Base-by-base conservation (phyloP, 2,329 filamentous ascomycete genomes). In the Zymoseptoria pseudotritici region DNA sequence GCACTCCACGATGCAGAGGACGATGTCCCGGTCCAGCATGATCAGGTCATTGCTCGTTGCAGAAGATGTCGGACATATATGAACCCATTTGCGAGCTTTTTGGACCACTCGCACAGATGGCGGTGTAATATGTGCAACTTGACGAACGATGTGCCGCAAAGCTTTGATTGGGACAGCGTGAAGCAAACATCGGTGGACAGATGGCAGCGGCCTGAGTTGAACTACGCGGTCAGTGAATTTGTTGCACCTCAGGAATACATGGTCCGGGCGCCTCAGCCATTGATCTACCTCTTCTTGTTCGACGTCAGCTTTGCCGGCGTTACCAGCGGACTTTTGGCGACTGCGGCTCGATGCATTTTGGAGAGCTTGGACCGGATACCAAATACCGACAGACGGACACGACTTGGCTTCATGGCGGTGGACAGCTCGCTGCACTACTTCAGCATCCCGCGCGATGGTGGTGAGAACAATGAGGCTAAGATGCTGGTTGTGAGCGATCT, bases 81-180 rank as follows among this genome's bases (percentile, higher is more conserved):
- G 80, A 97, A 97, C 74, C 92, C 94, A 11, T 99, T 93, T 69
- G 94, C 96, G 61, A 91, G 90, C 53, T 99, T 99, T 78, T 80
- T 99, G 62, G 94, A 99, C 70, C 91, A 97, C 72, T 94, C 94
- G 53, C 94, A 99, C 77, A 85, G 94, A 72, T 99, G 94, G 94
- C 88, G 93, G 71, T 99, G 94, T 80, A 99, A 99, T 78, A 97
- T 99, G 92, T 99, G 94, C 77, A 97, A 96, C 76, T 81, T 99
- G 65, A 97, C 92, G 68, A 99, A 99, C 74, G 94, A 99, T 69
- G 93, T 97, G 49, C 94, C 94, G n/a, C 94, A 99, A 76, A 92
- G 92, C 46, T 99, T 99, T 67, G 94, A 99, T 74, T 99, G 94
- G 94, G 94, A 99, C 76, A 87, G 91, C 36, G 88, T 90, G 52